These are phyloP conservation scores for Boletus insuetus DNA, from an alignment of 768 basidiomycete genomes.

Conservation along the genomic window DNA sequence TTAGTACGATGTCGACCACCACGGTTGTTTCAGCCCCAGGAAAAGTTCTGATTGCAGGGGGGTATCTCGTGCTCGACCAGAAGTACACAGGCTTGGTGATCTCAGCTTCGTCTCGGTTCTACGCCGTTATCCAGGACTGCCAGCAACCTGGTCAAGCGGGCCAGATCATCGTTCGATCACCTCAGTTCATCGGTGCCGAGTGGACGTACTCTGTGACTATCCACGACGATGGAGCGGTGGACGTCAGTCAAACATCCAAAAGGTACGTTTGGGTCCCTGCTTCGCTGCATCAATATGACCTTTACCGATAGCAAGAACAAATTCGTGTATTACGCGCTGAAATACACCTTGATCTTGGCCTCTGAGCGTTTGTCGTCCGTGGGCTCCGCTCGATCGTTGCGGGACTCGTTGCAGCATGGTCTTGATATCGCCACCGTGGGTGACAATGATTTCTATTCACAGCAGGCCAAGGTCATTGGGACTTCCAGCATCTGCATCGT, in stretches of 20 bases:
- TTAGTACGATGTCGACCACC: constrained; percentile 40
- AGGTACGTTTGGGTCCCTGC: constrained; percentile 14
- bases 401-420: constrained; percentile 44
- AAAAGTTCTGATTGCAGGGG: constrained; percentile 93
- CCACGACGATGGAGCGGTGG: constrained; percentile 27
- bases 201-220: constrained; percentile 69
- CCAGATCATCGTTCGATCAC: constrained; percentile 75
- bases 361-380: constrained; percentile 40
- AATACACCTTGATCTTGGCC: constrained; percentile 68
- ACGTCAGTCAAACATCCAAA: constrained; percentile 21
- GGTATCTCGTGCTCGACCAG: constrained; percentile 94
- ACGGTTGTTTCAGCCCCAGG: constrained; percentile 90
- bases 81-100: constrained; percentile 83
- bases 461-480: constrained; percentile 67
- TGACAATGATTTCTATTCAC: constrained; percentile 98
- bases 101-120: constrained; percentile 93
- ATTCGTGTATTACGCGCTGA: constrained; percentile 89
- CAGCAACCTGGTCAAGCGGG: constrained; percentile 26
- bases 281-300: background rate
- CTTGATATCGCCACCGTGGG: constrained; percentile 83
- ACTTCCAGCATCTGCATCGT: background rate
- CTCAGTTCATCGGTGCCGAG: constrained; percentile 80
- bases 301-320: constrained; percentile 64
- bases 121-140: constrained; percentile 60
- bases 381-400: constrained; percentile 43